Evolutionary conservation across 345 rosid genomes (phyloP), one percentile per base, ranked within the genome.

Genomic region (Populus pruinosa): DNA sequence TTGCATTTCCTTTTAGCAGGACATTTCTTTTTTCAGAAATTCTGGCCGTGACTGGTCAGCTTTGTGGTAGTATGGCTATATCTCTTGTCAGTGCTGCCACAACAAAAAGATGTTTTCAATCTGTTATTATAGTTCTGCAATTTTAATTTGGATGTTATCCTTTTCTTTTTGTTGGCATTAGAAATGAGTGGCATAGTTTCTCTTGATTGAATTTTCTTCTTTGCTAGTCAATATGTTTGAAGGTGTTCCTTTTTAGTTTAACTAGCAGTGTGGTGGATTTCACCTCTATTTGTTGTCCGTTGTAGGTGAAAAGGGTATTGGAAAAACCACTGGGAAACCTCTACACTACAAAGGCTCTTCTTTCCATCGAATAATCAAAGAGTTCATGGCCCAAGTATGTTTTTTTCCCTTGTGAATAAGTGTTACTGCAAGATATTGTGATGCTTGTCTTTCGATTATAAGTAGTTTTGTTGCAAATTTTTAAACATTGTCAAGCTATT

Each of bases 351-450:
- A 96, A 83, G 98, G 97, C 76, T 81, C 94, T 3, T 80, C 72
- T 78, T 89, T 96, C 80, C 99, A 96, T 86, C 98, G 99, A 78
- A 79, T 96, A 76, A 92, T 94, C 67, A 89, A 83, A 83, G 97
- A 98, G 71, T 96, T 94, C 84, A 94, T 96, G 99, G 97, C 97
- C 66, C 99, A 96, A 79, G 99, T 94, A 88, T 41, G 91, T 63
- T 74, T 49, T 27, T 68, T 75, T 61, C 77, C 68, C 53, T 38
- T 76, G 6, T 70, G 25, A 33, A 35, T 23, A 36, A 36, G 62
- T 73, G 72, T 77, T 44, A 56, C 49, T 53, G 29, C 49, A 7
- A 20, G 27, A 38, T 80, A 11, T 36, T 23, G 36, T 35, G n/a
- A 66, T 21, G 2, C 76, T 61, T 70, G 41, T 73, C 35, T 49